Base-by-base conservation (phyloP, 148 eudicot genomes). In the Amaranthus palmeri region DNA sequence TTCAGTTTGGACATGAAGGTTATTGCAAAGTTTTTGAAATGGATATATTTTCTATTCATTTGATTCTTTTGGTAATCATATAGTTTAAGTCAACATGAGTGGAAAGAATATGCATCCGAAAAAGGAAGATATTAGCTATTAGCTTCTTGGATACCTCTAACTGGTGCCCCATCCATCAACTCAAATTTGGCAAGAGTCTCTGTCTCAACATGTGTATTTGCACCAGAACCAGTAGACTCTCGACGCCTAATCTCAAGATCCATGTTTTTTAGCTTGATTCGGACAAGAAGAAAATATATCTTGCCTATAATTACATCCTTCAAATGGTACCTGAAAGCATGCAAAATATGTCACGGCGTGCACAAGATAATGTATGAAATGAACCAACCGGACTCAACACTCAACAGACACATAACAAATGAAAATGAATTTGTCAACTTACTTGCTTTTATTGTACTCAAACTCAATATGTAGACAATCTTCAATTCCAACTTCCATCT, bases 151-250 rank as follows among this genome's bases (percentile, higher is more conserved):
- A 70, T 91, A 95, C 99, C 99, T 92, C 99, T 89, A 42, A 92
- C 99, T 64, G 99, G 99, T 77, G 99, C 99, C 70, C 99, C 99
- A 85, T 95, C 99, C 99, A 95, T 95, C 74, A 95, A 75, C 85
- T 95, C 99, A 81, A 89, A 95, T 71, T 95, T 95, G 41, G 99
- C 99, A 54, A 95, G 92, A 51, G 99, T 95, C 83, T 95, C 99
- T 4, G 99, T 95, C 85, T 95, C 99, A 61, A 95, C 97, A 76
- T 95, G 97, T 69, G 99, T 95, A 81, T 83, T 95, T 55, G 96
- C 80, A 60, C 99, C 99, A 65, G 97, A 91, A 18, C 99, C 99
- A 45, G 99, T 95, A 47, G 99, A 95, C 75, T 95, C 99, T 70
- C 99, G 80, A 7, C 99, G 91, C 78, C 99, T 85, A 71, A 95